Evolutionary conservation across 208 protist genomes (phyloP), one percentile per base, ranked within the genome.

Genomic region (Trypanosomatidae sp.): DNA sequence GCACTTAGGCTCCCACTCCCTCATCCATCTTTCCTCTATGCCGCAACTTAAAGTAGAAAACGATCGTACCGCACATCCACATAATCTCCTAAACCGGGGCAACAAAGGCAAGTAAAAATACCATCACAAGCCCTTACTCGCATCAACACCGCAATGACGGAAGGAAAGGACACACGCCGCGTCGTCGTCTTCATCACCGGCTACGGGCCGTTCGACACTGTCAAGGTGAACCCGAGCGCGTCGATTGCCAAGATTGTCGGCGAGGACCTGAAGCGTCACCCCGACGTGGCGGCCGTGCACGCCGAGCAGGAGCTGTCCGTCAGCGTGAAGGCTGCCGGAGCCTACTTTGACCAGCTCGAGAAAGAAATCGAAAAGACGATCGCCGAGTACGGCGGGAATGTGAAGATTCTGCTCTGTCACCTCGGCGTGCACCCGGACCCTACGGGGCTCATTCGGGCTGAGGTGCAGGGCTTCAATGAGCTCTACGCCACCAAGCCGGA

Each of bases 401-500:
- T 69, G 47, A 64, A 69, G 46, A 74, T 91, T 15, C 65, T 93
- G 9, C 85, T 95, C 13, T 79, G 77, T 25, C 86, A 93, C 64
- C 8, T 93, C 9, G 86, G 88, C 17, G 77, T 95, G 12, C 79
- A 91, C 62, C 79, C 70, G 8, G 86, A 92, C 78, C 15, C 67
- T 5, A 69, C 73, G 6, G 88, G 87, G 30, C 22, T 86, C 2
- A 66, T 93, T 44, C 82, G 88, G 0, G 46, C 82, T 4, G 91
- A 92, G 73, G 79, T 93, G 65, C 70, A 79, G 60, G 91, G 77
- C 7, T 91, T 82, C 71, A 93, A 95, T 66, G 86, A 92, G 70
- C 74, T 95, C 0, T 76, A 77, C 65, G 81, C 86, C 5, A 74
- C 8, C 25, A 33, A 83, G 19, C 75, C 87, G 0, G 87, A 92